Percentiles rank a stretch among this genome's conserved stretches.
phyloP scores from a whole-genome alignment of 2,329 filamentous ascomycete genomes.

The Parascedosporium putredinis region DNA sequence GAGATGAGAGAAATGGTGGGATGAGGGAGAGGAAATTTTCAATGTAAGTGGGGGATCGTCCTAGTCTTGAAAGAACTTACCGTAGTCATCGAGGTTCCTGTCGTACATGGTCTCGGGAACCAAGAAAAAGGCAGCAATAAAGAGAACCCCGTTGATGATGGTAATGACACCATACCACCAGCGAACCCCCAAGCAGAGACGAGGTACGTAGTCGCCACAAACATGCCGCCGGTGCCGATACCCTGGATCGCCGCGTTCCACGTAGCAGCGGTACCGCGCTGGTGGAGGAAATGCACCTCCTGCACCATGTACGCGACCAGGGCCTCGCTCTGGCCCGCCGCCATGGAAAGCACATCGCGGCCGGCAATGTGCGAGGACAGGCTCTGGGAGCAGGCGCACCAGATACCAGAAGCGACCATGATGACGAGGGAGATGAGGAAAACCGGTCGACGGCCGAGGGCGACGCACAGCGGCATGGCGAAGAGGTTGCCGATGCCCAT shows the following conservation, averaged over 20 bases:
- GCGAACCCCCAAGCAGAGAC: constrained; percentile 18
- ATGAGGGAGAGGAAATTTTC: too few relatives aligned
- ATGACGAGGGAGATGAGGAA: constrained; percentile 20
- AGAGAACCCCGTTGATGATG: constrained; percentile 21
- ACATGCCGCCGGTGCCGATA: constrained; percentile 26
- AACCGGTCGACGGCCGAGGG: constrained; percentile 23
- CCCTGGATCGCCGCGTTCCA: constrained; percentile 15
- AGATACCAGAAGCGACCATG: constrained; percentile 18
- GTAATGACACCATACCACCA: constrained; percentile 33
- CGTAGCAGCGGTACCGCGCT: constrained; percentile 16
- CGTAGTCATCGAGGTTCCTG: constrained; percentile 19
- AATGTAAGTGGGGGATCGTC: too few relatives aligned
- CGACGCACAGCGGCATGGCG: constrained; percentile 24
- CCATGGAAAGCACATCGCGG: constrained; percentile 23
- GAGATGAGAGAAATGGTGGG: too few relatives aligned
- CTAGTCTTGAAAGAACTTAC: too few relatives aligned
- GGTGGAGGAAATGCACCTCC: constrained; percentile 33
- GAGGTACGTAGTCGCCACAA: not conserved
- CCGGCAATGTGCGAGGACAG: constrained; percentile 25
- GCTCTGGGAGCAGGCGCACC: constrained; percentile 15
- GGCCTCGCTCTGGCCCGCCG: constrained; percentile 30
- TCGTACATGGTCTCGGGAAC: constrained; percentile 32
- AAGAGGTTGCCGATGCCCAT: constrained; percentile 19
- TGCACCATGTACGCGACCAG: constrained; percentile 29
- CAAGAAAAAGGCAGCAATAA: constrained; percentile 26